Conservation (phyloP, 1,284 basidiomycete species). For the Boletellus deceptivus region DNA sequence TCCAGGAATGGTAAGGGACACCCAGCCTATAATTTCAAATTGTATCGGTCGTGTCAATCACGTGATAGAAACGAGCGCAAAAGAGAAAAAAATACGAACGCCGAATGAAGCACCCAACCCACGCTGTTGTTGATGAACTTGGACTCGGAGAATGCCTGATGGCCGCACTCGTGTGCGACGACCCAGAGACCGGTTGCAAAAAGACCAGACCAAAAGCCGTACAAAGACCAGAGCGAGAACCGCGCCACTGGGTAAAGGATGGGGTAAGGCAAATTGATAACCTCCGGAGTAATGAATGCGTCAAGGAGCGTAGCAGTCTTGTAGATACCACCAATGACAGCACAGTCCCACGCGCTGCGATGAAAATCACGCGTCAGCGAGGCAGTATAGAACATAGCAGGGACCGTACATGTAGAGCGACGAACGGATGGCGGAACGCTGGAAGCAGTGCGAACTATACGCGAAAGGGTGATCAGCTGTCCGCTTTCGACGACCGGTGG, state of each 20-base stretch:
- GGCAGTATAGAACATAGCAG: conserved; percentile 15
- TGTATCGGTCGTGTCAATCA: conserved; percentile 26
- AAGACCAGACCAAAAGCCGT: conserved; percentile 82
- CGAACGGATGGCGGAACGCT: conserved; percentile 86
- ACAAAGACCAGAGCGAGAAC: conserved; percentile 78
- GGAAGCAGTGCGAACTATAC: conserved; percentile 82
- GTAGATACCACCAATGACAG: conserved; percentile 69
- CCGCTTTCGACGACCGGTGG: neutral
- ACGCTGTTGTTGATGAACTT: conserved; percentile 93
- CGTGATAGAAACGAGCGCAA: conserved; percentile 11
- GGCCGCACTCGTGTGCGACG: conserved; percentile 89
- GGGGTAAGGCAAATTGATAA: conserved; percentile 60
- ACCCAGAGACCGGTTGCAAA: conserved; percentile 95
- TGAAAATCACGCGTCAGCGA: conserved; percentile 18
- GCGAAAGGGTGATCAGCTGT: neutral
- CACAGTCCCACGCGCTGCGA: conserved; percentile 69
- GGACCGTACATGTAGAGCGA: conserved; percentile 70
- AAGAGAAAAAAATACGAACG: conserved; percentile 46
- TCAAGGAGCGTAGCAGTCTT: conserved; percentile 73
- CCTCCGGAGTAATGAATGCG: conserved; percentile 54
- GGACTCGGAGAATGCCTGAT: conserved; percentile 96
- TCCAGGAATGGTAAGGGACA: conserved; percentile 98
- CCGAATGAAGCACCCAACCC: conserved; percentile 93
- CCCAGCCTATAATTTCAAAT: conserved; percentile 61
- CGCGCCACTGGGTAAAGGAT: conserved; percentile 62